phyloP scores from a whole-genome alignment of 345 rosid species.

The Moricandia arvensis region DNA sequence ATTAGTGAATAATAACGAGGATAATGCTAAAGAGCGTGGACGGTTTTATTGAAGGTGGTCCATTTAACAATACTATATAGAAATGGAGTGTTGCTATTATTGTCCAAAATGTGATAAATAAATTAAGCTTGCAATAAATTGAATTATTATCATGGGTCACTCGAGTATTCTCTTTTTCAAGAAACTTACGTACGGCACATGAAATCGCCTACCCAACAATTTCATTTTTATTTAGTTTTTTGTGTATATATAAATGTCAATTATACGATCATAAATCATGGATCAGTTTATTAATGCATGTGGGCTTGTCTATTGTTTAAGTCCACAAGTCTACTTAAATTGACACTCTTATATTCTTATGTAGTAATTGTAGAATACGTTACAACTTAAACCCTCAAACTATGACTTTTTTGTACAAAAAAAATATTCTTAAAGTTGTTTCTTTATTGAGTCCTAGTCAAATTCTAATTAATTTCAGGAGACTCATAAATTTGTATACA shows the following conservation, averaged over 20 bases:
- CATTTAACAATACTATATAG: not conserved
- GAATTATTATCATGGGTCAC: no score
- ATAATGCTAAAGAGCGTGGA: slow-evolving; percentile 34
- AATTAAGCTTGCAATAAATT: no score
- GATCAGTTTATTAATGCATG: not conserved
- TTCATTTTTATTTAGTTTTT: no score
- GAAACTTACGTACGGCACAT: no score
- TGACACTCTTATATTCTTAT: not conserved
- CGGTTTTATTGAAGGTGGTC: slow-evolving; percentile 21
- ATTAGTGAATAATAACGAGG: slow-evolving; percentile 19
- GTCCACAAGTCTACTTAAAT: not conserved
- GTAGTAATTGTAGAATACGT: no score
- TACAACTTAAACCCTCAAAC: not conserved
- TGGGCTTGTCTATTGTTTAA: not conserved
- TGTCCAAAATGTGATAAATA: not conserved
- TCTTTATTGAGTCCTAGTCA: no score
- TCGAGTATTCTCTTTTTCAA: no score
- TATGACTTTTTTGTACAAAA: no score
- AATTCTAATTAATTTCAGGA: not conserved
- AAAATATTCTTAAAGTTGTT: not conserved
- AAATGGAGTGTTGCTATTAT: slow-evolving; percentile 2
- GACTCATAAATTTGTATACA: not conserved
- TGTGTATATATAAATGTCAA: not conserved
- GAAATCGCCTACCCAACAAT: no score
- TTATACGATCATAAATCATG: not conserved